Evolutionary conservation across 352 stramenopile genomes (phyloP), one percentile per base, ranked within the genome.

Genomic region (Pythium brachiatum): DNA sequence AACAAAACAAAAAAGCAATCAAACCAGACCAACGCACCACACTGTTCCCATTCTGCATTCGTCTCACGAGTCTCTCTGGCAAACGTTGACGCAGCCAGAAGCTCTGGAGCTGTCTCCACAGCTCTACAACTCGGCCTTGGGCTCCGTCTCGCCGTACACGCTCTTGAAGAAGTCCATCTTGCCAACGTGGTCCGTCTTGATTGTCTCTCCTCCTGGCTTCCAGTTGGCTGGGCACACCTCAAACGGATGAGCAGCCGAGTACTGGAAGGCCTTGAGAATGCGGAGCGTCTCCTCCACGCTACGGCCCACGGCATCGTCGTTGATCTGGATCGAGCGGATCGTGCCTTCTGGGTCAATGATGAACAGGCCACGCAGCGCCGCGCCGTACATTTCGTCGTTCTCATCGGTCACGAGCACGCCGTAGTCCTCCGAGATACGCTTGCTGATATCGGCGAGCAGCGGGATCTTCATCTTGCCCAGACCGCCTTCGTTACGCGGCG

Each of bases 211-310:
- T 56, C 84, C 83, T 12, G 84, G 82, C 69, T 88, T 93, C 86
- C 83, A 95, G 78, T 94, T 94, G 39, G 86, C 86, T 16, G 84
- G 84, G 64, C 86, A 95, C 9, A 91, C 86, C 67, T 98, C 92
- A 57, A 89, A 71, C 9, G 82, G 79, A 67, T 95, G 86, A 34
- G 67, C 66, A 16, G 74, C 79, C 12, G 81, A 51, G 66, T 93
- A 95, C 65, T 93, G 85, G 72, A 94, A 92, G 13, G 84, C 83
- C 71, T 95, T 89, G 69, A 95, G 82, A 50, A 92, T 88, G 38
- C 86, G 81, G 48, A 95, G 66, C 29, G 82, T 92, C 70, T 95
- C 83, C 54, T 91, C 82, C 16, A 95, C 84, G 53, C 79, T 94
- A 60, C 86, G 83, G 31, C 86, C 86, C 1, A 92, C 83, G 8